Base-by-base conservation (phyloP, 192 early-diverging fungal genomes). In the Gigaspora rosea region DNA sequence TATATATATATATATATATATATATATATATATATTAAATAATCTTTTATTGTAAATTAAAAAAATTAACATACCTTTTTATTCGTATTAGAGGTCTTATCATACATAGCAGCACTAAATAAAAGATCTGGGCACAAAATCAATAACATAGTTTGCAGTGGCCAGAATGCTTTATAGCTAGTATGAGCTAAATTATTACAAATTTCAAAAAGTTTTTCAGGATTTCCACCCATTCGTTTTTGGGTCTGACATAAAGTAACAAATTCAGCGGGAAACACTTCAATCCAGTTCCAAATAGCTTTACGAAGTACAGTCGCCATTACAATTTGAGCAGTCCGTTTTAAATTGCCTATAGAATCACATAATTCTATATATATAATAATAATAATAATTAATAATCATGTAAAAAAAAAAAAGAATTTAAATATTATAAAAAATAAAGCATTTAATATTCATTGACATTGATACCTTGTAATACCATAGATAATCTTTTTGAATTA, bases 271-370 rank as follows among this genome's bases (percentile, higher is more conserved):
- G 94, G 92, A 78, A 94, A 96, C 9, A 90, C 88, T 69, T 94
- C 91, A 50, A 98, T 96, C 90, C 95, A 98, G 80, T 92, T 91
- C 96, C 95, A 97, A 75, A 98, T 94, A 7, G 89, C 90, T 35
- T 91, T 90, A 32, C 94, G 89, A 64, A 97, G 85, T 12, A 92
- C 87, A 11, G 91, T 85, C 0, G 94, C 92, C 78, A 92, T 83
- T n/a, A 91, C 83, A 16, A 92, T 86, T 71, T 96, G 95, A 6
- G 92, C 90, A 3, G 87, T 80, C 8, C 86, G 27, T 83, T 73
- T 91, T 92, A 68, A 94, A 83, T 70, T 86, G 83, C 35, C 83
- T 51, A 77, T 88, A 90, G 82, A 80, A 18, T 82, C 75, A 27
- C 84, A 84, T 49, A 89, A 63, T 58, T 86, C 88, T 89, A 76